Conservation (phyloP, 768 basidiomycete species). For the Vararia minispora region DNA sequence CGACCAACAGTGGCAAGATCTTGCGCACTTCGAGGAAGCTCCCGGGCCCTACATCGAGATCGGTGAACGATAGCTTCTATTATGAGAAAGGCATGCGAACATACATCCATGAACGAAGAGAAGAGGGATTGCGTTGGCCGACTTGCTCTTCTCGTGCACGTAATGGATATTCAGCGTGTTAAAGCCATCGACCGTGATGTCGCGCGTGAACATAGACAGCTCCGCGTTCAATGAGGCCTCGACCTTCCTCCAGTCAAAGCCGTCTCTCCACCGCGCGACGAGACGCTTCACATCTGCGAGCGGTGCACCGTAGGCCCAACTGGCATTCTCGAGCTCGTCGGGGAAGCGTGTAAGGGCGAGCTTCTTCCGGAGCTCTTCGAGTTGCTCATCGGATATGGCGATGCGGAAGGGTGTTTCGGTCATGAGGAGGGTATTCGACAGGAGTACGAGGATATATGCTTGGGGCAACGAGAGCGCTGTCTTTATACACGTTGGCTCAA, state of each 20-base stretch:
- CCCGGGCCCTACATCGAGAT: conserved; percentile 59
- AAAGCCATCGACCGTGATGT: conserved; percentile 21
- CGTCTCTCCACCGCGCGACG: conserved; percentile 17
- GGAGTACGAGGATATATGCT: too few species aligned
- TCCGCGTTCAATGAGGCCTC: conserved; percentile 20
- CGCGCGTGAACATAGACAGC: conserved; percentile 23
- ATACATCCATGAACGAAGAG: conserved; percentile 20
- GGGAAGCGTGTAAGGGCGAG: conserved; percentile 38
- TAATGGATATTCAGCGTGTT: conserved; percentile 24
- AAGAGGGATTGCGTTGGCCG: conserved; percentile 16
- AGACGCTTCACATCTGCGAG: conserved; percentile 18
- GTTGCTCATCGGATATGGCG: conserved; percentile 28
- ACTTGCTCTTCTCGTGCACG: conserved; percentile 19
- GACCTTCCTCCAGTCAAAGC: conserved; percentile 19
- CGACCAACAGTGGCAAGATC: conserved; percentile 40
- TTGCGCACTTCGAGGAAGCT: conserved; percentile 47
- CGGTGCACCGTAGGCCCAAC: conserved; percentile 36
- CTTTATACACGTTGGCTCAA: too few species aligned
- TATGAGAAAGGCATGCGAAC: not conserved
- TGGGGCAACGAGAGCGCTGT: too few species aligned
- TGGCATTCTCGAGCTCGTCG: conserved; percentile 42
- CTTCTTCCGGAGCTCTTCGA: conserved; percentile 31
- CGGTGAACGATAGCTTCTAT: too few species aligned
- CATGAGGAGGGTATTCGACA: too few species aligned
- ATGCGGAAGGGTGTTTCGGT: conserved; percentile 37